These are phyloP conservation scores for Vitis riparia DNA, from an alignment of 164 flowering plant species.

Conservation along the genomic window DNA sequence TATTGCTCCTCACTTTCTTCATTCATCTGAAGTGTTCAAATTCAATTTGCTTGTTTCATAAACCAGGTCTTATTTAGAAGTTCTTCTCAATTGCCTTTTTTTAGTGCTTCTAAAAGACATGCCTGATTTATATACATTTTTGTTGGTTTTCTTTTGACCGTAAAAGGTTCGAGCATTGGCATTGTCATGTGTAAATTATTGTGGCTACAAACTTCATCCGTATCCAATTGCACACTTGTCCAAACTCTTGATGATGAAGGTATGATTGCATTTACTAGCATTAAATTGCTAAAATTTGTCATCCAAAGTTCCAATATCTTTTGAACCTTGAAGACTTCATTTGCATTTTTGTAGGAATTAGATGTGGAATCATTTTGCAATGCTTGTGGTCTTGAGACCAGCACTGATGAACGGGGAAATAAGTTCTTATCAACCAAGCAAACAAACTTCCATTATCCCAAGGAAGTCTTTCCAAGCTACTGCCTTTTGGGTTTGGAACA, in stretches of 20 bases:
- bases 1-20: too few relatives aligned
- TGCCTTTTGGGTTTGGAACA: slow-evolving; percentile 41
- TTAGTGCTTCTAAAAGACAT: too few relatives aligned
- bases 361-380: slow-evolving; percentile 72
- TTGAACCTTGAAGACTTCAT: neutral
- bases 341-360: slow-evolving; percentile 49
- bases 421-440: slow-evolving; percentile 72
- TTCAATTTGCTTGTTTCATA: too few relatives aligned
- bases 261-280: slow-evolving; percentile 9
- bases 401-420: slow-evolving; percentile 52
- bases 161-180: slow-evolving; percentile 62
- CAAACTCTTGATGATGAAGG: slow-evolving; percentile 72
- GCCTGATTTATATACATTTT: too few relatives aligned
- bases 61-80: too few relatives aligned
- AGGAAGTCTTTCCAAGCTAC: slow-evolving; percentile 41
- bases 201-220: slow-evolving; percentile 88
- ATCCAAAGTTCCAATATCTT: neutral
- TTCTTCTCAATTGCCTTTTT: too few relatives aligned
- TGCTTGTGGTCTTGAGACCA: slow-evolving; percentile 72
- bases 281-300: neutral
- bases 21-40: too few relatives aligned
- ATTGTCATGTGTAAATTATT: slow-evolving; percentile 54
- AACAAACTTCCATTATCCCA: slow-evolving; percentile 50
- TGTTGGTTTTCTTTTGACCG: neutral
- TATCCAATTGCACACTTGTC: slow-evolving; percentile 60